phyloP scores from a whole-genome alignment of 2,329 filamentous ascomycete species.

The Penicillium sp. region DNA sequence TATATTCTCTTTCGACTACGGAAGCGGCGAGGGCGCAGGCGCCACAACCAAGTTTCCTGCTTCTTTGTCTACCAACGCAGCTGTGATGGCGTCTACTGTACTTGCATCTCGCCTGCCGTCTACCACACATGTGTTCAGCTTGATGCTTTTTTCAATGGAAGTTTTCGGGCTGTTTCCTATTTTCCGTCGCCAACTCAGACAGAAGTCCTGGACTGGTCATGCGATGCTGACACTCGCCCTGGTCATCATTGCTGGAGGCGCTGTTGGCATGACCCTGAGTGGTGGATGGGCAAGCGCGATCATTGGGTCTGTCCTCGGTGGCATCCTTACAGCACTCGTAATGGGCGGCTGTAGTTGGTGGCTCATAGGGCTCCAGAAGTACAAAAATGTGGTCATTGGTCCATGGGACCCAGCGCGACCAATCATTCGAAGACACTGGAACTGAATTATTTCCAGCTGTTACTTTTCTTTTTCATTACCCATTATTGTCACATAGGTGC shows the following conservation, averaged over 20 bases:
- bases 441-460: constrained; percentile 22
- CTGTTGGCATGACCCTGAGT: constrained; percentile 64
- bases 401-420: constrained; percentile 96
- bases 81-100: constrained; percentile 93
- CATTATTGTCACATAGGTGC: constrained; percentile 12
- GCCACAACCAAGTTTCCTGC: constrained; percentile 54
- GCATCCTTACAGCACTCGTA: constrained; percentile 70
- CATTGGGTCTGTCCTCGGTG: constrained; percentile 73
- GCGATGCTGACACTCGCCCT: constrained; percentile 72
- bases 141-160: constrained; percentile 95
- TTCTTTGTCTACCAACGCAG: constrained; percentile 86
- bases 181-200: constrained; percentile 82
- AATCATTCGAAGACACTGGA: constrained; percentile 45
- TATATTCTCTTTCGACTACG: constrained; percentile 97
- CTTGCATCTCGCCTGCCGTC: constrained; percentile 84
- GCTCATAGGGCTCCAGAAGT: constrained; percentile 94
- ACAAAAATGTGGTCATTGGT: constrained; percentile 98
- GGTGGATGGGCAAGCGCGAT: constrained; percentile 58
- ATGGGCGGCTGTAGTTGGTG: constrained; percentile 98
- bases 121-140: constrained; percentile 89
- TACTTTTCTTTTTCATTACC: constrained; percentile 1
- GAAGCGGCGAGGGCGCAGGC: constrained; percentile 54
- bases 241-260: constrained; percentile 76
- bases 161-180: constrained; percentile 98
- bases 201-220: constrained; percentile 80